A percentile compares a stretch with the other conserved stretches of the same genome.
Conservation (phyloP, 331 rosid species). For the Saraca asoca region DNA sequence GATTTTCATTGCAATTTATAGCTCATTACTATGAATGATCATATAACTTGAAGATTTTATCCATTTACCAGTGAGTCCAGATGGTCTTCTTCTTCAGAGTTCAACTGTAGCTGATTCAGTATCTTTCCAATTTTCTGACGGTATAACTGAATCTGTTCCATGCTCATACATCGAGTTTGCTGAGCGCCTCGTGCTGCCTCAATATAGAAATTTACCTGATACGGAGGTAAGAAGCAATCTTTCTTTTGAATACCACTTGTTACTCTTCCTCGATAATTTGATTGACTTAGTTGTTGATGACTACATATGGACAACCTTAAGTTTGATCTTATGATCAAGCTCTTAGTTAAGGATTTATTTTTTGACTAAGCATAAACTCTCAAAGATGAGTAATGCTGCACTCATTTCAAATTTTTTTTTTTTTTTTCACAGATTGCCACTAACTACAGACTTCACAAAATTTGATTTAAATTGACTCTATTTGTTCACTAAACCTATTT, state of each 20-base stretch:
- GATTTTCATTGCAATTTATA: slow-evolving; percentile 15
- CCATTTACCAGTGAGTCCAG: slow-evolving; percentile 79
- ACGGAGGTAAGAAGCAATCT: slow-evolving; percentile 53
- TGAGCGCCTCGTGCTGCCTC: slow-evolving; percentile 82
- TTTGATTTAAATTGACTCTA: too few species aligned
- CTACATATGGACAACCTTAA: neutral
- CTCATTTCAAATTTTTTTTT: too few species aligned
- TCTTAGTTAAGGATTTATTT: slow-evolving; percentile 1
- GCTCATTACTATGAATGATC: slow-evolving; percentile 26
- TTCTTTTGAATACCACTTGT: slow-evolving; percentile 7
- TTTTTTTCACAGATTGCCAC: too few species aligned
- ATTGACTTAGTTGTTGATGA: neutral
- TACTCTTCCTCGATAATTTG: neutral
- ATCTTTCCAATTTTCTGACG: slow-evolving; percentile 75
- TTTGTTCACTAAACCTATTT: too few species aligned
- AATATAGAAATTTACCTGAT: slow-evolving; percentile 54
- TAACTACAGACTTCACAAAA: too few species aligned
- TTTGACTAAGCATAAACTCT: neutral
- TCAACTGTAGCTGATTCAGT: slow-evolving; percentile 88
- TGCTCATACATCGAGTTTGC: slow-evolving; percentile 94
- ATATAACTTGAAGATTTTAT: slow-evolving; percentile 9
- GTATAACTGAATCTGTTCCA: slow-evolving; percentile 65
- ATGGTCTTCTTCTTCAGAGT: slow-evolving; percentile 90
- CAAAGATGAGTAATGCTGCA: neutral
- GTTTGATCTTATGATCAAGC: neutral